phyloP scores from a whole-genome alignment of 1,139 yeast genomes.

The Petasospora fabianii region DNA sequence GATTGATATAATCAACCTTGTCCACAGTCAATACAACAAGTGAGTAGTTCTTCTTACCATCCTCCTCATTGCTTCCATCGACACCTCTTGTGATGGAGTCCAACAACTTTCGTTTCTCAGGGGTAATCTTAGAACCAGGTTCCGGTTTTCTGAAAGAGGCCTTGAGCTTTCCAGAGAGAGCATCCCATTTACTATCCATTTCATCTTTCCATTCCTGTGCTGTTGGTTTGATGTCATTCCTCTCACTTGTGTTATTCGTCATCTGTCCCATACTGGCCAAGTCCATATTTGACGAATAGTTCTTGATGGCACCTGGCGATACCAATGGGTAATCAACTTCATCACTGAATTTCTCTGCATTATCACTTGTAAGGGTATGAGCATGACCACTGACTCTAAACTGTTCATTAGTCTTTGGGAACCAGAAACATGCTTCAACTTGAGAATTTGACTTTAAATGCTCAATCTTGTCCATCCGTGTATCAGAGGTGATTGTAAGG shows the following conservation, averaged over 20 bases:
- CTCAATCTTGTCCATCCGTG: conserved; percentile 58
- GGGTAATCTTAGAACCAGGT: conserved; percentile 57
- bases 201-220: conserved; percentile 64
- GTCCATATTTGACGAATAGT: conserved; percentile 22
- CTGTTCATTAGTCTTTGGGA: conserved; percentile 57
- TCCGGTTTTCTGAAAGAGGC: conserved; percentile 68
- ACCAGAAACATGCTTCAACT: conserved; percentile 77
- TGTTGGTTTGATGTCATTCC: conserved; percentile 14
- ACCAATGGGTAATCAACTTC: conserved; percentile 28
- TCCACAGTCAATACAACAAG: conserved; percentile 69
- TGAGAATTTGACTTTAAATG: conserved; percentile 50
- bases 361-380: conserved; percentile 38
- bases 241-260: conserved; percentile 1
- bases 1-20: conserved; percentile 65
- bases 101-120: conserved; percentile 48
- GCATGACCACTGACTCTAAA: conserved; percentile 71
- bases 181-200: conserved; percentile 58
- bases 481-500: conserved; percentile 68
- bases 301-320: conserved; percentile 27
- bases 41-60: conserved; percentile 67
- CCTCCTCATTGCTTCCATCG: conserved; percentile 70
- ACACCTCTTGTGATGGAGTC: conserved; percentile 80
- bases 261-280: conserved; percentile 9
- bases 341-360: conserved; percentile 18
- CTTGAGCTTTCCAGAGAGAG: conserved; percentile 58